These are phyloP conservation scores for Botrytis elliptica DNA, from an alignment of 2,329 filamentous ascomycete genomes.

Conservation along the genomic window DNA sequence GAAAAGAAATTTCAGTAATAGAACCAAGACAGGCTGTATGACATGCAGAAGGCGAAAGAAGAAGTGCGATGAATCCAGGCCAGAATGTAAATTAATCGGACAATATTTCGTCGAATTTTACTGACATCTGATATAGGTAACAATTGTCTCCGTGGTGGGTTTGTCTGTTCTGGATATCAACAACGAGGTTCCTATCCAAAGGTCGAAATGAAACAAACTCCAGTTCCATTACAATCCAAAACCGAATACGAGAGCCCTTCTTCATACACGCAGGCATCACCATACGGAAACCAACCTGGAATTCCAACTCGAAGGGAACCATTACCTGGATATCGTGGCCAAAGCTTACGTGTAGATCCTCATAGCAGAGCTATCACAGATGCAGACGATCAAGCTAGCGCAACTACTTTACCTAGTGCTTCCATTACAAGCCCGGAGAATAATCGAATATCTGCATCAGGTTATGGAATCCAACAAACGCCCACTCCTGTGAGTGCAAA, in stretches of 20 bases:
- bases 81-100: conserved; percentile 71
- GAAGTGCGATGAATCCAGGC: conserved; percentile 95
- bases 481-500: conserved; percentile 61
- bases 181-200: conserved; percentile 77
- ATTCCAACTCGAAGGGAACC: conserved; percentile 50
- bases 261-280: conserved; percentile 59
- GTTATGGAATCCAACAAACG: conserved; percentile 48
- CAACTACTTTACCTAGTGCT: conserved; percentile 58
- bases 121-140: conserved; percentile 54
- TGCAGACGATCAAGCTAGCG: conserved; percentile 59
- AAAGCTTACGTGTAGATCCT: conserved; percentile 60
- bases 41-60: conserved; percentile 92
- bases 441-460: conserved; percentile 56
- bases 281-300: conserved; percentile 45
- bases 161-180: conserved; percentile 88
- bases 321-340: conserved; percentile 59
- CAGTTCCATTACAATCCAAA: conserved; percentile 80
- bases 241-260: conserved; percentile 51
- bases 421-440: conserved; percentile 54
- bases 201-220: conserved; percentile 64
- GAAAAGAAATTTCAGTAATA: conserved; percentile 85
- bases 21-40: conserved; percentile 93
- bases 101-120: conserved; percentile 8
- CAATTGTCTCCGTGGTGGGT: conserved; percentile 88
- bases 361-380: conserved; percentile 53